Base-by-base conservation (phyloP, 2,329 filamentous ascomycete genomes). In the Colletotrichum cordylinicola region DNA sequence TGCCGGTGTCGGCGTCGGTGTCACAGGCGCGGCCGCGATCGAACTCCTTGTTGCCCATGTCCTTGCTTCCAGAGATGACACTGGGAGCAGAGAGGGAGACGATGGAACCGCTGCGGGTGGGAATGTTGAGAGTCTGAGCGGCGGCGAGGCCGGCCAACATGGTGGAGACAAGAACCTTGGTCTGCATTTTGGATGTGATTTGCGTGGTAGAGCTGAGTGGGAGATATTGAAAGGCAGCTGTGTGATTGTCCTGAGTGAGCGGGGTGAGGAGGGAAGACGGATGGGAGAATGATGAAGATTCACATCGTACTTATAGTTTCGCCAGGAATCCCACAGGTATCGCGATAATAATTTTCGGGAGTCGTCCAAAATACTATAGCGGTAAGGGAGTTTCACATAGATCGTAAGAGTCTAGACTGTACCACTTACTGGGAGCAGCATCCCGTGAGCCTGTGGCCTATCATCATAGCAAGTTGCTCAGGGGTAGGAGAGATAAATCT, bases 41-140 rank as follows among this genome's bases (percentile, higher is more conserved):
- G 52, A 75, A 79, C 71, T 79, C 78, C 48, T 77, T 72, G 75
- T 79, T 79, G 35, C 55, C 74, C 31, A 78, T 69, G 69, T 79
- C 77, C 48, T 74, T 67, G 69, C 74, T 77, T 21, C 78, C 78
- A 48, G 69, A 70, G 62, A 79, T 79, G 43, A 65, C 55, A 12
- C 74, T 77, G 24, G 78, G 77, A 16, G 76, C 68, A 24, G 78
- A 72, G 24, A 79, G 78, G 24, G 78, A 77, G 27, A 79, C 77
- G 56, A 79, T 76, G 73, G 67, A 75, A 37, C 78, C 78, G 64
- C 77, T 78, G 58, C 78, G 78, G 9, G 78, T 78, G 29, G 78
- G 78, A 39, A 79, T 79, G 75, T 79, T 79, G 39, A 79, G 77
- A 13, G 78, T 79, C 72, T 79, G 78, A 31, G 78, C 78, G 16